Evolutionary conservation across 2,329 filamentous ascomycete genomes (phyloP).

Genomic region (Ophiosphaerella herpotricha): DNA sequence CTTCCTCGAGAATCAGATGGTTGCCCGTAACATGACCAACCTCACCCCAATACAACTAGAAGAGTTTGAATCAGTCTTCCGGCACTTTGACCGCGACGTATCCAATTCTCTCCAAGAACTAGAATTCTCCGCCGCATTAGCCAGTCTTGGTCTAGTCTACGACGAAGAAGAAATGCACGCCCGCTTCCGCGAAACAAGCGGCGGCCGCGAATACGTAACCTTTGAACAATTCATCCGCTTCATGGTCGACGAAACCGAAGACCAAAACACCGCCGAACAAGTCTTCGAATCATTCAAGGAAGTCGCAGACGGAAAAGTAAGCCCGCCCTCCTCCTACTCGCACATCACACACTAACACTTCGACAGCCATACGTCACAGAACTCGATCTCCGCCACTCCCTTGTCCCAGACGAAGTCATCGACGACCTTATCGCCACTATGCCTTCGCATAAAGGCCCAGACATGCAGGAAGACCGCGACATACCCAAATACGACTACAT

Average conservation of each 20-base stretch:
- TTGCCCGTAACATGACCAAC: conserved; percentile 98
- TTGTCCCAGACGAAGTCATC: conserved; percentile 96
- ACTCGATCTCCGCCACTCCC: conserved; percentile 89
- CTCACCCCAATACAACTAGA: conserved; percentile 96
- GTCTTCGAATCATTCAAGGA: conserved; percentile 98
- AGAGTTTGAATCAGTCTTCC: conserved; percentile 97
- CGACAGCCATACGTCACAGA: conserved; percentile 88
- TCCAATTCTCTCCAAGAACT: conserved; percentile 89
- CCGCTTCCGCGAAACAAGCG: conserved; percentile 86
- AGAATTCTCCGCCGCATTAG: conserved; percentile 93
- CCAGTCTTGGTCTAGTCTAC: conserved; percentile 93
- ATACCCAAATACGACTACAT: conserved; percentile 94
- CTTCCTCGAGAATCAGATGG: conserved; percentile 98
- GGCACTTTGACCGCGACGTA: conserved; percentile 93
- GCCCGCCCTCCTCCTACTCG: conserved; percentile 19
- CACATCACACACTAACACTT: conserved; percentile 11
- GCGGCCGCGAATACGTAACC: conserved; percentile 77
- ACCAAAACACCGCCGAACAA: conserved; percentile 98
- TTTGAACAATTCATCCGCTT: conserved; percentile 99
- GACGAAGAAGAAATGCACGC: conserved; percentile 98
- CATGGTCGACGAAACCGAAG: conserved; percentile 98
- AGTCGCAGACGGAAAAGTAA: conserved; percentile 90
- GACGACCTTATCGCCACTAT: conserved; percentile 88
- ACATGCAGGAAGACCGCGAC: conserved; percentile 82
- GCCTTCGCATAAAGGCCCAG: conserved; percentile 80